Percentiles rank a stretch among this genome's conserved stretches.
phyloP scores from a whole-genome alignment of 768 basidiomycete genomes.

The Butyriboletus loyo region DNA sequence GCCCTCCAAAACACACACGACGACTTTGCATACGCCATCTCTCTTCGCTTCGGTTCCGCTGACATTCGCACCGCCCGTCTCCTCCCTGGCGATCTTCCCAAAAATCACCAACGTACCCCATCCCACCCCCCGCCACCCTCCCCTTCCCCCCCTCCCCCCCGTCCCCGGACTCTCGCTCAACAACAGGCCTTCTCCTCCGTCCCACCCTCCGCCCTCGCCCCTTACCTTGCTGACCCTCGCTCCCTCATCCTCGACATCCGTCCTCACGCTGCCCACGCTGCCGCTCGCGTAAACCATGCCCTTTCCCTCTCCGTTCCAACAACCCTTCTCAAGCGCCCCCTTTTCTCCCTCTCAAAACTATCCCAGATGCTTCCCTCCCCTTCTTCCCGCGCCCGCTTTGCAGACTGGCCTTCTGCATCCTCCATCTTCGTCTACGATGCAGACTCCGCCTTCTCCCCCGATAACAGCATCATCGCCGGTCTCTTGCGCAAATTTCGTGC shows the following conservation, averaged over 20 bases:
- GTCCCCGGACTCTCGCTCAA: background rate
- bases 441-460: constrained; percentile 59
- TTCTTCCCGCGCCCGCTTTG: constrained; percentile 56
- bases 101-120: constrained; percentile 20
- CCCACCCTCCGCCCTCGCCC: constrained; percentile 29
- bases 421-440: constrained; percentile 85
- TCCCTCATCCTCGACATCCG: constrained; percentile 85
- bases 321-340: constrained; percentile 87
- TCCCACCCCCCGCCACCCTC: background rate
- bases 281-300: constrained; percentile 63
- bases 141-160: background rate
- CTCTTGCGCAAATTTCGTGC: constrained; percentile 73
- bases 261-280: constrained; percentile 68
- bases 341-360: constrained; percentile 77
- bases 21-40: constrained; percentile 55
- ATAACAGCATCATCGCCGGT: constrained; percentile 66
- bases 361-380: constrained; percentile 73
- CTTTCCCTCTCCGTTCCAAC: constrained; percentile 91
- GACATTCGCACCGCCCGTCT: constrained; percentile 39
- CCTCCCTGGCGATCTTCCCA: constrained; percentile 21
- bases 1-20: constrained; percentile 29
- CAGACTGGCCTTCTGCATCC: constrained; percentile 51
- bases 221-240: constrained; percentile 33
- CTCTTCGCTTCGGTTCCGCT: constrained; percentile 41
- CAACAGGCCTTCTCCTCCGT: constrained; percentile 23